Percentiles rank a stretch among this genome's conserved stretches.
Conservation (phyloP, 768 basidiomycete genomes). For the Psilocybe cubensis region DNA sequence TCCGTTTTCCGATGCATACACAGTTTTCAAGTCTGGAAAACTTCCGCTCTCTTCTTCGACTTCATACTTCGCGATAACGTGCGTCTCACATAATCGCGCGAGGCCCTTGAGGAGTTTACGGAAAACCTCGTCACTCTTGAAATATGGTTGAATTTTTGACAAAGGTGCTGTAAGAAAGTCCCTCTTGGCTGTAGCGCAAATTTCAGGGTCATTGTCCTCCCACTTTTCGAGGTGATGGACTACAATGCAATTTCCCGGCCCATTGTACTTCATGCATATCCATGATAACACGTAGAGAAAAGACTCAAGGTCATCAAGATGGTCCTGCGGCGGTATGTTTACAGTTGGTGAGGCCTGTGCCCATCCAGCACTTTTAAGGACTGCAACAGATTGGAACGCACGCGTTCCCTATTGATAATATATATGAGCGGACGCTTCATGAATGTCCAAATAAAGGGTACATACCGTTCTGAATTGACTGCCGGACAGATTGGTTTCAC, state of each 20-base stretch:
- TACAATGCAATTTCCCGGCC: neutral
- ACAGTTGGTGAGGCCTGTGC: too few relatives aligned
- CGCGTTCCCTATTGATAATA: conserved; percentile 3
- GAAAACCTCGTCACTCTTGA: neutral
- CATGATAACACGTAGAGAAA: conserved; percentile 6
- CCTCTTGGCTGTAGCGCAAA: neutral
- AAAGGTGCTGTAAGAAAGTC: neutral
- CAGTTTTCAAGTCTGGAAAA: neutral
- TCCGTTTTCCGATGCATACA: neutral
- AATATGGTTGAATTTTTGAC: neutral
- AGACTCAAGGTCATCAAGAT: conserved; percentile 10
- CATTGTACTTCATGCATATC: neutral
- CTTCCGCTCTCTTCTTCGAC: neutral
- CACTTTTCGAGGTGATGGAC: neutral
- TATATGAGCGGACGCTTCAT: neutral
- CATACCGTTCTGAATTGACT: neutral
- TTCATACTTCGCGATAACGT: neutral
- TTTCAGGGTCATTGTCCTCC: neutral
- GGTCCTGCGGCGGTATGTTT: neutral
- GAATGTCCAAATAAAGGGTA: neutral
- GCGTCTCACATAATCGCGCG: neutral
- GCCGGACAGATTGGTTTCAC: neutral
- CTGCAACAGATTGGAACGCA: conserved; percentile 3
- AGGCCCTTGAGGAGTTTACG: neutral
- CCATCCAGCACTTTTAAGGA: neutral